These are phyloP conservation scores for Cenchrus americanus DNA, from an alignment of 176 grass and related monocot genomes.

Conservation along the genomic window DNA sequence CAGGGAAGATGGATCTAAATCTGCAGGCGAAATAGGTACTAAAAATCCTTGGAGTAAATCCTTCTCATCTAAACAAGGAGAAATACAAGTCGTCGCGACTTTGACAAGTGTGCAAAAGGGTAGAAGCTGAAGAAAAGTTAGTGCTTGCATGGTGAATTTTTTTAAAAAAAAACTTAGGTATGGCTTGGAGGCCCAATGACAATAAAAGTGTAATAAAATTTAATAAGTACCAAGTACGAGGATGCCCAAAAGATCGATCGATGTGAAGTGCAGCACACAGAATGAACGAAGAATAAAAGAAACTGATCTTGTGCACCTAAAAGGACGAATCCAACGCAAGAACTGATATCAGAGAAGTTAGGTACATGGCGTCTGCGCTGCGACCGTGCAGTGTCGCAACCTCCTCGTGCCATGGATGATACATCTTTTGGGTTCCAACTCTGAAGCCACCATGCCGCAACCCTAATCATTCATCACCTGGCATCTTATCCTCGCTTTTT, in stretches of 20 bases:
- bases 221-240: not conserved
- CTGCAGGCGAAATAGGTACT: not conserved
- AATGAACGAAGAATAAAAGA: not conserved
- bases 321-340: conserved; percentile 8
- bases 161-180: not conserved
- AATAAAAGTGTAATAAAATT: not conserved
- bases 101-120: too few species aligned
- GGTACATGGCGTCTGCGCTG: conserved; percentile 7
- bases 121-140: not conserved
- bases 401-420: conserved; percentile 8
- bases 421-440: conserved; percentile 43
- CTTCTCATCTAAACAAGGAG: not conserved
- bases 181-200: not conserved
- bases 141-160: not conserved
- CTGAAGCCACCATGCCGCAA: conserved; percentile 31
- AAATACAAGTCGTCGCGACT: not conserved
- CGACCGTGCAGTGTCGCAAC: not conserved
- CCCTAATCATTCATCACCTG: conserved; percentile 35
- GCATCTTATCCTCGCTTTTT: conserved; percentile 20
- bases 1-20: too few species aligned
- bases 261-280: not conserved
- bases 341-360: conserved; percentile 15
- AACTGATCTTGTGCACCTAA: not conserved
- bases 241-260: not conserved
- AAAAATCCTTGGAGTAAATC: not conserved